Evolutionary conservation across 2,329 filamentous ascomycete genomes (phyloP), one percentile per base, ranked within the genome.

Genomic region (Myriangium duriaei): DNA sequence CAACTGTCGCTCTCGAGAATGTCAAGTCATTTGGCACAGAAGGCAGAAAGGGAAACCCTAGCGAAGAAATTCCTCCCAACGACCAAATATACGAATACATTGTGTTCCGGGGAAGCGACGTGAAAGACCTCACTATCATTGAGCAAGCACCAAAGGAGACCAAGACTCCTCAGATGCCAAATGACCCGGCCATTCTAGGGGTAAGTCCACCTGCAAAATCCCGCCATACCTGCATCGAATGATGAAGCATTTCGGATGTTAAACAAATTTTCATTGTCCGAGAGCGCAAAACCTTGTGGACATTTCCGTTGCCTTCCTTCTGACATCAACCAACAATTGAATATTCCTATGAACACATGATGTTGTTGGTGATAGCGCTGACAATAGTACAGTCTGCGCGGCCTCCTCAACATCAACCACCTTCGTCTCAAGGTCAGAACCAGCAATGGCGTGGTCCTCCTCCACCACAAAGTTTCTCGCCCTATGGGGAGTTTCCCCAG

Each of bases 261-360:
- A 93, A 92, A 64, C 42, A 65, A 72, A 70, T 74, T 71, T 69
- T 74, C 74, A 26, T 26, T 72, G 79, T 80, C 81, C 81, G 81
- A 80, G 80, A 81, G 85, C 85, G 86, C 86, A 93, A 85, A 80
- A 69, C 72, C 73, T 68, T 94, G 87, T 93, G 79, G 87, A 94
- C 65, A 76, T 79, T 81, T 94, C 87, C 86, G 87, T 94, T 95
- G 87, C 86, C 87, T 95, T 95, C 87, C 87, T 95, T 94, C 86
- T 95, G 86, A 94, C 77, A 47, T 51, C 45, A 39, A 38, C 31
- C 36, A 33, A 33, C 14, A 41, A 39, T 12, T 34, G 18, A 32
- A 42, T 9, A n/a, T 30, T 9, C n/a, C 11, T 37, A 3, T 26
- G 28, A 12, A 19, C 14, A n/a, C 12, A 26, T 16, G 9, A 11